Evolutionary conservation across 371 early-diverging fungal genomes (phyloP), one percentile per base, ranked within the genome.

Genomic region (Lichtheimia hyalospora): DNA sequence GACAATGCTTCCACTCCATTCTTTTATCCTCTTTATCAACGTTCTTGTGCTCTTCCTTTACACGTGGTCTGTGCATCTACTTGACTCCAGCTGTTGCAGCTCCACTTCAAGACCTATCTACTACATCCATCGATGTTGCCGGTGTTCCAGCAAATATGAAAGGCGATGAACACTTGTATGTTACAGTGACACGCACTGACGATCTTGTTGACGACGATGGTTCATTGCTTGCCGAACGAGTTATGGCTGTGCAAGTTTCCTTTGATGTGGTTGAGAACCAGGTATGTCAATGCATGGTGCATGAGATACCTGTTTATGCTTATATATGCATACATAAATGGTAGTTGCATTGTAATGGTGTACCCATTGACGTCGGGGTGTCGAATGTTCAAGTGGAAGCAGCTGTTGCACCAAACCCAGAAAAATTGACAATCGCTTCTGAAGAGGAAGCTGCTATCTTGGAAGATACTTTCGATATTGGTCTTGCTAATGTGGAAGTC

Each of bases 401-500:
- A 53, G 81, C 71, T 57, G 75, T 82, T 58, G 81, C 75, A 42
- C 54, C 68, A 20, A 74, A 81, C 55, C 74, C 81, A 18, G 69
- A 63, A 8, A 75, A 75, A 46, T 48, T 77, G 43, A 40, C 69
- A 49, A 80, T 84, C 18, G 63, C 79, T 20, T 81, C 84, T 6
- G 77, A 74, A 42, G 83, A 76, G 53, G 84, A 84, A 28, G 75
- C 75, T n/a, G 73, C 76, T 2, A 15, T 75, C 7, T 55, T 85
- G 20, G 77, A 70, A 49, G 75, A 71, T 51, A 78, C 72, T 39
- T 89, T 89, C 57, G 90, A 89, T 59, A 62, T 74, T 54, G 92
- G 92, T 3, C 71, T 91, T 28, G 88, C 88, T 27, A 86, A 82
- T 20, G 85, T 91, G 16, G 80, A 89, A 70, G 84, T 91, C 43